Evolutionary conservation across 2,329 filamentous ascomycete genomes (phyloP).

Genomic region (Neonectria coccinea): DNA sequence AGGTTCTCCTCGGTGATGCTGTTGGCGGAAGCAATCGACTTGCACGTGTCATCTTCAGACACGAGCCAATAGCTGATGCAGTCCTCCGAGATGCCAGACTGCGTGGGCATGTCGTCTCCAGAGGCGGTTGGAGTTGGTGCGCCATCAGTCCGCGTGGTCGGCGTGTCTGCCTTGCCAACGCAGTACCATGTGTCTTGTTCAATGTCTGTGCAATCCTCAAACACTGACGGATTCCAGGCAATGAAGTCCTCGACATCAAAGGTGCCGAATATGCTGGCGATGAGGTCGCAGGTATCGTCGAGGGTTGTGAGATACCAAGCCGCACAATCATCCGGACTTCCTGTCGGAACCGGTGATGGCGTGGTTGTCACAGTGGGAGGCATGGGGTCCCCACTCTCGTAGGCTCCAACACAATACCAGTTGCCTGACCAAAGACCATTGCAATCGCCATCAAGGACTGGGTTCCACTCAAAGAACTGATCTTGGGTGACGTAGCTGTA

Average conservation of each 20-base stretch:
- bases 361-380: not conserved
- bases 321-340: not conserved
- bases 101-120: too few relatives aligned
- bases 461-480: constrained; percentile 17
- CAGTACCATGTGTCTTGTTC: too few relatives aligned
- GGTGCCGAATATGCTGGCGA: too few relatives aligned
- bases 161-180: too few relatives aligned
- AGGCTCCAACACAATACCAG: constrained; percentile 10
- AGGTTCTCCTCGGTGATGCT: constrained; percentile 34
- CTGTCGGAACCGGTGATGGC: not conserved
- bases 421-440: constrained; percentile 5
- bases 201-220: too few relatives aligned
- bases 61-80: too few relatives aligned
- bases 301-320: constrained; percentile 13
- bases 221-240: too few relatives aligned
- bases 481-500: not conserved
- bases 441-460: not conserved
- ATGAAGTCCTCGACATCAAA: too few relatives aligned
- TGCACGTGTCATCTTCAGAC: not conserved
- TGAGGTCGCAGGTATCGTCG: not conserved
- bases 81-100: too few relatives aligned
- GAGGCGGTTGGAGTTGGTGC: too few relatives aligned
- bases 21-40: not conserved
- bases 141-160: too few relatives aligned
- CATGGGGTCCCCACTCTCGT: not conserved